Evolutionary conservation across 2,329 filamentous ascomycete species (phyloP), one percentile per base, ranked within the genome.

Genomic region (Parafenestella ontariensis): DNA sequence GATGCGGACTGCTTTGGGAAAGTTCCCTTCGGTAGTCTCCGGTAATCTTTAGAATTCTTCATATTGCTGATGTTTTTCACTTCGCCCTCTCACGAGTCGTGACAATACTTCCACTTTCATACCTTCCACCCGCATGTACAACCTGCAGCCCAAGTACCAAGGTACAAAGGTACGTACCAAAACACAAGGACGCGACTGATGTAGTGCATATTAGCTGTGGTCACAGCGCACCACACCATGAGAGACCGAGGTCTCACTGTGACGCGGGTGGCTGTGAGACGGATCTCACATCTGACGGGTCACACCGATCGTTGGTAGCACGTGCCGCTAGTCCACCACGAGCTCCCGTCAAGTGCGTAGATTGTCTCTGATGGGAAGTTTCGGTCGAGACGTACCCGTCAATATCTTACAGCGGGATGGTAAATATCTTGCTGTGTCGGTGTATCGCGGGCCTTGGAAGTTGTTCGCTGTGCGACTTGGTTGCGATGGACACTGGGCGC

Each of bases 141-240:
- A 34, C 31, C 31, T 34, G 13, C 15, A n/a, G 17, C 31, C 31
- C 31, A 34, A 34, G 31, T 26, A 45, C 41, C 24, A 44, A 29
- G 24, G 23, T 44, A 46, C 43, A 36, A 34, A 18, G 26, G 21
- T 36, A 29, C 34, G 44, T 24, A 28, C 31, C 20, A 23, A 18
- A 23, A 21, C n/a, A 21, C 20, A 4, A 20, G 31, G 39, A 28
- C 36, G 10, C 31, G 45, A 56, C 36, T 10, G 23, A 41, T 24
- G 58, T 56, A 34, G 58, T 61, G 50, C 55, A 52, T 8, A 59
- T 58, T 55, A 52, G 28, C 47, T 52, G 43, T 54, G 52, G 58
- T 53, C 52, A 58, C 55, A 61, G 60, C 52, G 56, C 55, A 45
- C 26, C 11, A 34, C 48, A n/a, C n/a, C n/a, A n/a, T n/a, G n/a